A percentile compares a stretch with the other conserved stretches of the same genome.
These are phyloP conservation scores for Cutaneotrichosporon sp. DNA, from an alignment of 1,284 basidiomycete species.

Conservation along the genomic window DNA sequence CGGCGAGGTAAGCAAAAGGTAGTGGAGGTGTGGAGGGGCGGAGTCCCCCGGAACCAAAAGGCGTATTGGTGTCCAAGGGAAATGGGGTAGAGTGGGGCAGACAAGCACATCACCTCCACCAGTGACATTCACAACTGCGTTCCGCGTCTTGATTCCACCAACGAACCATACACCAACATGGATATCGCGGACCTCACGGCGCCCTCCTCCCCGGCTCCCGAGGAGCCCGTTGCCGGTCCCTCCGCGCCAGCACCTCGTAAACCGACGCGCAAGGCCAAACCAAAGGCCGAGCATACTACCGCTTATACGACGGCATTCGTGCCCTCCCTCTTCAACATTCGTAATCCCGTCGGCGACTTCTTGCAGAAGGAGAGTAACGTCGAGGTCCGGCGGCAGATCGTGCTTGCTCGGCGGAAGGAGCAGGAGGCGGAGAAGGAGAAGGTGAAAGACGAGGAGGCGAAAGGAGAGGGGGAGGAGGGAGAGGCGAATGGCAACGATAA, in stretches of 20 bases:
- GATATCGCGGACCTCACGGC: background rate
- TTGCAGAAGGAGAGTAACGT: constrained; percentile 41
- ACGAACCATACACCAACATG: background rate
- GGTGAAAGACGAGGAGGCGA: constrained; percentile 12
- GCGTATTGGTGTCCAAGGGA: too few relatives aligned
- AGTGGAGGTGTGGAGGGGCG: too few relatives aligned
- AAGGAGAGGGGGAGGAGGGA: constrained; percentile 6
- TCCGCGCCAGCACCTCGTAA: constrained; percentile 13
- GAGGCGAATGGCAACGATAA: constrained; percentile 2
- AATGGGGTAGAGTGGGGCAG: background rate
- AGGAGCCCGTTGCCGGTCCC: constrained; percentile 10
- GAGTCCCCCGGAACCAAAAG: too few relatives aligned
- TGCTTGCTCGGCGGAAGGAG: constrained; percentile 30
- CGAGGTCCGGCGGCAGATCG: constrained; percentile 42
- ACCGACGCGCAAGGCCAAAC: constrained; percentile 17
- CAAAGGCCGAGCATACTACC: constrained; percentile 28
- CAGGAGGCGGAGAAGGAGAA: constrained; percentile 28
- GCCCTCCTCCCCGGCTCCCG: background rate
- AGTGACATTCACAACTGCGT: background rate
- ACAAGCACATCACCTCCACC: background rate
- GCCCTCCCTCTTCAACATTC: constrained; percentile 46
- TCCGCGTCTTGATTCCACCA: too few relatives aligned
- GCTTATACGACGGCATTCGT: constrained; percentile 45
- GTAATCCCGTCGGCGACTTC: constrained; percentile 49
- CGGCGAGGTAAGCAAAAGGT: background rate